A percentile compares a stretch with the other conserved stretches of the same genome.
Evolutionary conservation across 176 grass and related monocot species (phyloP).

Genomic region (Elymus sibiricus): DNA sequence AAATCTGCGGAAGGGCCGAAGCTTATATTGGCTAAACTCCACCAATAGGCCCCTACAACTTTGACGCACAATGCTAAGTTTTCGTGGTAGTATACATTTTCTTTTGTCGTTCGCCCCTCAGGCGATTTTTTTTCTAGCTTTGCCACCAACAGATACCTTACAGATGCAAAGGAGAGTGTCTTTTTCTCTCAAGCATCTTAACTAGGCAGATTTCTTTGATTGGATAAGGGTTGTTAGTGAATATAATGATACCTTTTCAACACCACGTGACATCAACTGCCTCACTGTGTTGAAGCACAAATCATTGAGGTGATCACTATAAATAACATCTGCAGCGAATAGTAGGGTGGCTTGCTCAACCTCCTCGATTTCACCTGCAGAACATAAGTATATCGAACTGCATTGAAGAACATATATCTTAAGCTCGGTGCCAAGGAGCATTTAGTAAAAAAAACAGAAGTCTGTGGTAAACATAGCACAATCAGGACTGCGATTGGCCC

Average conservation of each 20-base stretch:
- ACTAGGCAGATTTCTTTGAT: background rate
- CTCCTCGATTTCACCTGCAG: conserved; percentile 55
- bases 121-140: too few relatives aligned
- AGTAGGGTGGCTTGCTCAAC: conserved; percentile 60
- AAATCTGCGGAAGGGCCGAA: too few relatives aligned
- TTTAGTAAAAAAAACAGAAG: background rate
- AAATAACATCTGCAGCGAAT: conserved; percentile 86
- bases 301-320: conserved; percentile 75
- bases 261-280: conserved; percentile 61
- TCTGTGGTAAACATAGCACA: background rate
- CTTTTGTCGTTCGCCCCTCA: too few relatives aligned
- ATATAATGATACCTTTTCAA: conserved; percentile 46
- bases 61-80: too few relatives aligned
- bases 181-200: background rate
- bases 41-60: too few relatives aligned
- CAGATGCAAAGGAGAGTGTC: conserved; percentile 5
- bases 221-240: background rate
- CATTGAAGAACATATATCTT: background rate
- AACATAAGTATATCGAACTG: conserved; percentile 52
- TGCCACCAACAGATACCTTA: too few relatives aligned
- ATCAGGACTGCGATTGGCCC: background rate
- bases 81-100: too few relatives aligned
- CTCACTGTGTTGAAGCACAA: conserved; percentile 50
- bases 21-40: too few relatives aligned
- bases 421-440: background rate